Base-by-base conservation (phyloP, 306 rosid species). In the Pyrus bretschneideri region DNA sequence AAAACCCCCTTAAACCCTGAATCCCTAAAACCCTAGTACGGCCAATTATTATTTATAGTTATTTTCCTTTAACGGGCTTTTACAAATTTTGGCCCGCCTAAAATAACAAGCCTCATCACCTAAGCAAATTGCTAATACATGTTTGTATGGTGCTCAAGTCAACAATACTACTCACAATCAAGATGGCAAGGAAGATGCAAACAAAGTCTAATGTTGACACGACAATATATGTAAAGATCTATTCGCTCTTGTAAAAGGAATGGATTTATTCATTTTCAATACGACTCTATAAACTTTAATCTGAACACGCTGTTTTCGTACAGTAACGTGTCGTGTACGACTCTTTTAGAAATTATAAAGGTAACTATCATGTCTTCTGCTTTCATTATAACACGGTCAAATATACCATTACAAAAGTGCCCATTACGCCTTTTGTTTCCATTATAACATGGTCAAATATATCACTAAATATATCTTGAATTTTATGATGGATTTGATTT, bases 281-380 rank as follows among this genome's bases (percentile, higher is more conserved):
- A 49, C 4, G 6, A 46, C 0, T 1, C 3, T 6, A 49, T 15
- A 4, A 49, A 8, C 8, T 4, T 49, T 14, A 49, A 49, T 49
- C 18, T 15, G 55, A 15, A 49, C 55, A 15, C 0, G 3, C 1
- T 0, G 6, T 1, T 49, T 49, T 2, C 2, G 55, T 49, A 0
- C 18, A 14, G 9, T 3, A 49, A 14, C 1, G 1, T 15, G 0
- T 49, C 0, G 21, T 15, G 9, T 49, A 49, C 55, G 3, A 49
- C 0, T 49, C 8, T 14, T 49, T 0, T 0, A 49, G 0, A 49
- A 46, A 46, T 46, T 46, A 46, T 46, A 46, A 14, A 49, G 0
- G 0, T 46, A 46, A 14, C 2, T 0, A 0, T 49, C 0, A 14
- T 0, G 8, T 2, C 2, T 49, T 49, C 8, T 2, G 0, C 17